These are phyloP conservation scores for Nannochloropsis salina DNA, from an alignment of 108 stramenopile genomes.

Conservation along the genomic window DNA sequence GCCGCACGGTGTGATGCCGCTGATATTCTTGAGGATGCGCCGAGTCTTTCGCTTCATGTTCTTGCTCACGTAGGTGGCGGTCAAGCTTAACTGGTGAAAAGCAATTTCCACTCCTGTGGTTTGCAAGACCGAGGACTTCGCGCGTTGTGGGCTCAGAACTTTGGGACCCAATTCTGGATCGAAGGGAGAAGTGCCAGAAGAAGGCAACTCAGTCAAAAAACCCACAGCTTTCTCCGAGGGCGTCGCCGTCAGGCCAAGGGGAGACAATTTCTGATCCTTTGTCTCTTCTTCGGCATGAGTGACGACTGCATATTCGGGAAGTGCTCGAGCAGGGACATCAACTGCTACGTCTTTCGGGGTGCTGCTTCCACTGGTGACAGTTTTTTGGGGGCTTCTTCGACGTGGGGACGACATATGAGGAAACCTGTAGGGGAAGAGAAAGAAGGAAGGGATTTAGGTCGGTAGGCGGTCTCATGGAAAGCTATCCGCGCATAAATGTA, in stretches of 20 bases:
- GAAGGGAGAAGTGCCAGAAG: not conserved
- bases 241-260: not conserved
- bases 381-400: not conserved
- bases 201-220: not conserved
- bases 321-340: not conserved
- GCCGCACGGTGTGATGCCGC: not conserved
- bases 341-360: not conserved
- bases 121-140: not conserved
- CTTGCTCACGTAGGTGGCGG: not conserved
- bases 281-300: not conserved
- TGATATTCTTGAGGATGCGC: not conserved
- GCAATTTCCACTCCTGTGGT: not conserved
- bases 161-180: not conserved
- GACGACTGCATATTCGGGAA: conserved; percentile 1
- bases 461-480: too few relatives aligned
- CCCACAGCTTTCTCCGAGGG: not conserved
- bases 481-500: too few relatives aligned
- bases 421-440: too few relatives aligned
- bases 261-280: not conserved
- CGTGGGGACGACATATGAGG: not conserved
- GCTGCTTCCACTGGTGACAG: not conserved
- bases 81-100: conserved; percentile 6
- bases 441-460: too few relatives aligned
- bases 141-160: not conserved
- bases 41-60: not conserved